Evolutionary conservation across 805 yeast species (phyloP), one percentile per base, ranked within the genome.

Genomic region (Candida maris): DNA sequence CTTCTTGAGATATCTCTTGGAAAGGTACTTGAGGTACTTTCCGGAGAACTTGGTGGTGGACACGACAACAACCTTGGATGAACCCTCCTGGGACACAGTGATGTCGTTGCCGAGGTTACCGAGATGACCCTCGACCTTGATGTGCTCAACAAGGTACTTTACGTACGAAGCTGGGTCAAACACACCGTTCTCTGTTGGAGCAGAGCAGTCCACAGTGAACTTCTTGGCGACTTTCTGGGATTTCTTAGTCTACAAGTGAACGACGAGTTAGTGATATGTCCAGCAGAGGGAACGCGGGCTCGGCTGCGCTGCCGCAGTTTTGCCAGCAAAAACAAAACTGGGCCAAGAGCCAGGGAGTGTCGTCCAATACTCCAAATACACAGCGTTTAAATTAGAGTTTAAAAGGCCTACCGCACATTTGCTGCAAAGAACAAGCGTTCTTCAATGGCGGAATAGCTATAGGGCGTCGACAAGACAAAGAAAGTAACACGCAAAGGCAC

Each of bases 1-100:
- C 86, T 93, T 93, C 95, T 91, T 94, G 75, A 93, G 86, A 93
- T 86, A 93, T 81, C 95, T 91, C 88, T 93, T 94, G 66, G 97
- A 86, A 70, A 93, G 79, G 94, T 93, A 93, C 81, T 94, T 93
- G 71, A 91, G 83, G 95, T 93, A 93, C 79, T 94, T 91, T 77
- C 98, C 99, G 58, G 97, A 89, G 93, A 93, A 91, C 77, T 87
- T 83, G 73, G 95, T 73, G 73, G 83, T 80, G 56, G 97, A 76
- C 55, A 76, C 79, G 67, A 88, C 85, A 65, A 93, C 87, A 67
- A 85, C 81, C 67, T 85, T 79, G 76, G 83, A 81, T 78, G 80
- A 74, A 66, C 89, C 94, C 66, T 87, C 93, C 63, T 77, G 73
- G 63, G 87, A 73, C 55, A 91, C 87, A 51, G 89, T 75, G 78